phyloP scores from a whole-genome alignment of 2,329 filamentous ascomycete species.

The Alternaria sp. region DNA sequence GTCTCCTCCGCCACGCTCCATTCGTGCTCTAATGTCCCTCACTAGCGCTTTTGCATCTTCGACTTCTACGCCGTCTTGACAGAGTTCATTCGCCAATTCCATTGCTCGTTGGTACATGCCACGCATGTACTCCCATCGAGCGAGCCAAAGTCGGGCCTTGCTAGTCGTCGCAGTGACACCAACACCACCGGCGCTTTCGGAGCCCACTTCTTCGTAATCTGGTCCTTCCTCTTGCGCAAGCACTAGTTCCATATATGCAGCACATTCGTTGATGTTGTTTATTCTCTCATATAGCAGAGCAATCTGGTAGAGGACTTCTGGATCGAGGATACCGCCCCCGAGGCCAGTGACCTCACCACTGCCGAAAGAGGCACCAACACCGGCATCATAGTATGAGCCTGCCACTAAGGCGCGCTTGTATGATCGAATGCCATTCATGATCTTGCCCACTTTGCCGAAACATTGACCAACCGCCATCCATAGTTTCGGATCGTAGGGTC shows the following conservation, averaged over 20 bases:
- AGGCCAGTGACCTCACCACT: conserved; percentile 54
- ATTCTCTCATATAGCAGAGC: conserved; percentile 86
- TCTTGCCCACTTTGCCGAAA: conserved; percentile 85
- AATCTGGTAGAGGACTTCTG: conserved; percentile 89
- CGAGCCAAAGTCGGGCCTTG: conserved; percentile 93
- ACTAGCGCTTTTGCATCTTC: conserved; percentile 96
- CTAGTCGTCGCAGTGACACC: conserved; percentile 92
- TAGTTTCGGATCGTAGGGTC: conserved; percentile 98
- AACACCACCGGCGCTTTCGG: conserved; percentile 65
- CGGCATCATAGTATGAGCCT: conserved; percentile 82
- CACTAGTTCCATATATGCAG: conserved; percentile 94
- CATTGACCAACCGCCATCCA: conserved; percentile 96
- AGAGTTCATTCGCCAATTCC: conserved; percentile 86
- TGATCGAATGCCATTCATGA: conserved; percentile 91
- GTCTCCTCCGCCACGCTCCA: conserved; percentile 60
- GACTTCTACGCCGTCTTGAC: conserved; percentile 94
- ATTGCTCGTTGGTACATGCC: conserved; percentile 80
- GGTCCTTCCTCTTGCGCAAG: conserved; percentile 87
- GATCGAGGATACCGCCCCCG: conserved; percentile 74
- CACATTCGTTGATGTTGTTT: conserved; percentile 78
- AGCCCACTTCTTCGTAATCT: conserved; percentile 49
- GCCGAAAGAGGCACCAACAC: conserved; percentile 60
- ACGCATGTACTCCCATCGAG: conserved; percentile 77
- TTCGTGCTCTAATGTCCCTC: conserved; percentile 80
- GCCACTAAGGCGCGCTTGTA: conserved; percentile 91